phyloP scores from a whole-genome alignment of 306 rosid genomes.

The Vigna trinervia region DNA sequence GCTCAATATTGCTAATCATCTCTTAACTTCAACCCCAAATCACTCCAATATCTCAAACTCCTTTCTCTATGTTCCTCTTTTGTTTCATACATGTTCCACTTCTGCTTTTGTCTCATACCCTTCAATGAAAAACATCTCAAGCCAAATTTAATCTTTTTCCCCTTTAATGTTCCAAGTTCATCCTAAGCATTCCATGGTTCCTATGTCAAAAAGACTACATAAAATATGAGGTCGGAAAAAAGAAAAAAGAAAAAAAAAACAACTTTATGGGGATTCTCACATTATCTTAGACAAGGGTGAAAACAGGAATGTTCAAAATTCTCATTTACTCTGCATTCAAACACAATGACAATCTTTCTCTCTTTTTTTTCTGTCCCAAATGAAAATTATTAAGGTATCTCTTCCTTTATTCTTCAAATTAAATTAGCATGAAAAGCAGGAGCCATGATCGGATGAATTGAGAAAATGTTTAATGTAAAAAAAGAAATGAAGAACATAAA shows the following conservation, averaged over 20 bases:
- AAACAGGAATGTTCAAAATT: conserved; percentile 41
- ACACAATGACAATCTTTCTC: background rate
- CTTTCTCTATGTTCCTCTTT: conserved; percentile 30
- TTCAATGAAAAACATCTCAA: conserved; percentile 40
- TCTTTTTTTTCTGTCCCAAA: background rate
- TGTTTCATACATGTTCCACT: conserved; percentile 39
- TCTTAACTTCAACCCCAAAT: conserved; percentile 38
- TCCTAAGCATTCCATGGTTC: conserved; percentile 27
- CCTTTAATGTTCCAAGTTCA: conserved; percentile 37
- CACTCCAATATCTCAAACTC: conserved; percentile 29
- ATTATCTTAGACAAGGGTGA: conserved; percentile 41
- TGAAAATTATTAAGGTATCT: background rate
- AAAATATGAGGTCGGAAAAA: conserved; percentile 2
- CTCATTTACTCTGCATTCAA: background rate
- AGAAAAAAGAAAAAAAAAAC: background rate
- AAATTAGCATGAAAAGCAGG: conserved; percentile 40
- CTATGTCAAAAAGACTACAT: conserved; percentile 44
- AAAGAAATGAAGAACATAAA: conserved; percentile 9
- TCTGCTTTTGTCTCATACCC: conserved; percentile 43
- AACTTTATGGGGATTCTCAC: conserved; percentile 63
- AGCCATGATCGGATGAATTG: conserved; percentile 36
- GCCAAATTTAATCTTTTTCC: conserved; percentile 39
- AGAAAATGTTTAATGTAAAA: conserved; percentile 5
- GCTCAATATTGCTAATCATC: conserved; percentile 32
- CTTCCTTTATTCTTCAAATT: conserved; percentile 47